Conservation (phyloP, 176 grass and related monocot species). For the Juncus inflexus region DNA sequence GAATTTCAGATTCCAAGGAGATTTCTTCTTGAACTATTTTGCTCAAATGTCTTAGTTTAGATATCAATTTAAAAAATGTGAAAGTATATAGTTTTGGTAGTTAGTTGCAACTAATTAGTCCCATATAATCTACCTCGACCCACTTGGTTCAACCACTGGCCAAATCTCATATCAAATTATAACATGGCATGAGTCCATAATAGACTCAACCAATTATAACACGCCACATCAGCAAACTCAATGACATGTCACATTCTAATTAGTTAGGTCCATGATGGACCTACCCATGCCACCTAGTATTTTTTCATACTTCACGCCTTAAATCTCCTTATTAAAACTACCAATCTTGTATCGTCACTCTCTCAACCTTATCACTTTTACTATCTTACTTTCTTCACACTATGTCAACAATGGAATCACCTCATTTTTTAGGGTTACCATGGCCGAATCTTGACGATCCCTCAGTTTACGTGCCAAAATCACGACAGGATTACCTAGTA, state of each 20-base stretch:
- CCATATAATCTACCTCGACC: conserved; percentile 5
- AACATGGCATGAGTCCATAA: no score
- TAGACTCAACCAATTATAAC: no score
- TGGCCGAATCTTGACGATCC: conserved; percentile 8
- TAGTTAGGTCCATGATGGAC: not conserved
- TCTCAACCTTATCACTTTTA: not conserved
- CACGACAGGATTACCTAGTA: conserved; percentile 9
- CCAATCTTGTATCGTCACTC: not conserved
- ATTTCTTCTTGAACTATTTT: no score
- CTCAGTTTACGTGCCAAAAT: not conserved
- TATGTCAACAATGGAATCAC: conserved; percentile 10
- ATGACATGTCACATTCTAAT: not conserved
- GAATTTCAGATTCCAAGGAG: no score
- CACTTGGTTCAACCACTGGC: conserved; percentile 27
- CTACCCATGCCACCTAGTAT: not conserved
- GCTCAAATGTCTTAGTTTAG: no score
- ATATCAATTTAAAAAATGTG: no score
- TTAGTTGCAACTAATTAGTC: conserved; percentile 2
- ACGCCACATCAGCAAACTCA: no score
- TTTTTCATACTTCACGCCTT: not conserved
- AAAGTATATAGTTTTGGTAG: conserved; percentile 2
- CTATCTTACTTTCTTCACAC: not conserved
- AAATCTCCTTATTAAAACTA: not conserved
- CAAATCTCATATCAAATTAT: no score
- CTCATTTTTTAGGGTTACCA: conserved; percentile 28